These are phyloP conservation scores for Apiotrichum sp. DNA, from an alignment of 1,284 basidiomycete species.

Conservation along the genomic window DNA sequence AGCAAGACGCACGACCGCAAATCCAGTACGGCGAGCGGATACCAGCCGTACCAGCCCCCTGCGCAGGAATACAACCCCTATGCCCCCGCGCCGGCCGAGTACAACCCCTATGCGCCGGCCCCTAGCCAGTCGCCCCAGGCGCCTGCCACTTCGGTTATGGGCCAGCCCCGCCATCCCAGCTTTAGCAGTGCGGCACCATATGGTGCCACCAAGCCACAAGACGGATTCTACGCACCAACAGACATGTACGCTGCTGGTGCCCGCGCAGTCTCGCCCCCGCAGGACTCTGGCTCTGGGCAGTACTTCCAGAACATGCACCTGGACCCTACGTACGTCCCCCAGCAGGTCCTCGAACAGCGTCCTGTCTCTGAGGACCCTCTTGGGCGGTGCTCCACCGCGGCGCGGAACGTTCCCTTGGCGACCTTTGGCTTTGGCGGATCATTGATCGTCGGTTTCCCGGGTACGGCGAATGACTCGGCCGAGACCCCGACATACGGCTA, in stretches of 20 bases:
- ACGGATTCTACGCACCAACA: slow-evolving; percentile 11
- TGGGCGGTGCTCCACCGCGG: slow-evolving; percentile 59
- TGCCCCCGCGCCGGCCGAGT: slow-evolving; percentile 5
- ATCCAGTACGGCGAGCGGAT: not conserved
- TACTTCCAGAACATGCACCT: slow-evolving; percentile 59
- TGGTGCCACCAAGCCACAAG: not conserved
- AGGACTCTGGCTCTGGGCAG: slow-evolving; percentile 24
- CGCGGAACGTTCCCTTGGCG: slow-evolving; percentile 62
- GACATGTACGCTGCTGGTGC: slow-evolving; percentile 15
- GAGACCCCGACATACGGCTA: slow-evolving; percentile 50
- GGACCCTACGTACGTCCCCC: slow-evolving; percentile 55
- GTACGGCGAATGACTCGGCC: slow-evolving; percentile 63
- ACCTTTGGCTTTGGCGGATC: slow-evolving; percentile 87
- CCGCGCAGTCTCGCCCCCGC: slow-evolving; percentile 20
- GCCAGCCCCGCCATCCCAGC: not conserved
- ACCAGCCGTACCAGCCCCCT: not conserved
- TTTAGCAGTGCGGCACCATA: not conserved
- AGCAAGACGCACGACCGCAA: not conserved
- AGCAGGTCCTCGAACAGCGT: slow-evolving; percentile 48
- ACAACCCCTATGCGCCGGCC: slow-evolving; percentile 8
- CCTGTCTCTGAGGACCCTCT: slow-evolving; percentile 64
- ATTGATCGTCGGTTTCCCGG: slow-evolving; percentile 78
- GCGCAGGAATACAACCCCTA: slow-evolving; percentile 5
- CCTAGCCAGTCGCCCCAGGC: not conserved
- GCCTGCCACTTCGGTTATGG: no score